Conservation (phyloP, 2,329 filamentous ascomycete genomes). For the Penicillium sp. region DNA sequence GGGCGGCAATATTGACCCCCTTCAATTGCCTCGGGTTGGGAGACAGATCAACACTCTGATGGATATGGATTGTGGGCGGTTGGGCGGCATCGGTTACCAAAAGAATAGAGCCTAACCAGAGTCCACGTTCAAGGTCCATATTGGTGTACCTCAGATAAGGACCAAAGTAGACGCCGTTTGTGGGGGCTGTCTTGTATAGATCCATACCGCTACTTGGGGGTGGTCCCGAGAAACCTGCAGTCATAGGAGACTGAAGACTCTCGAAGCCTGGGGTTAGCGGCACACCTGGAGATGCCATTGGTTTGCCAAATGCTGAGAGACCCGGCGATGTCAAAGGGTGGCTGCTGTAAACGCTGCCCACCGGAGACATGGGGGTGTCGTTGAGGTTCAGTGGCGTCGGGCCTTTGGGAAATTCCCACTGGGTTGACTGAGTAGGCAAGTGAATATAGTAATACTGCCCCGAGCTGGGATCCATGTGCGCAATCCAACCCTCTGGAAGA, state of each 20-base stretch:
- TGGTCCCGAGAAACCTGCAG: constrained; percentile 86
- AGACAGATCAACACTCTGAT: constrained; percentile 83
- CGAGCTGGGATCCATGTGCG: constrained; percentile 90
- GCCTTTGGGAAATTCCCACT: constrained; percentile 98
- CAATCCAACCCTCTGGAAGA: constrained; percentile 96
- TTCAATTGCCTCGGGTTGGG: constrained; percentile 88
- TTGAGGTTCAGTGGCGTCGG: constrained; percentile 86
- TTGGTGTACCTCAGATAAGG: constrained; percentile 95
- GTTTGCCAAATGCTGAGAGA: constrained; percentile 53
- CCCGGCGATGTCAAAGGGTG: constrained; percentile 71
- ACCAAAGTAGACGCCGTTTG: constrained; percentile 96
- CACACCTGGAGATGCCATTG: constrained; percentile 75
- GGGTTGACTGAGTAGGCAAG: constrained; percentile 87
- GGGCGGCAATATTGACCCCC: constrained; percentile 76
- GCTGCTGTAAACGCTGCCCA: constrained; percentile 67
- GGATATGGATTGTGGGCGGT: constrained; percentile 93
- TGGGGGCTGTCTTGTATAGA: constrained; percentile 88
- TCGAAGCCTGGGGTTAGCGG: constrained; percentile 82
- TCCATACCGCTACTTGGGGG: constrained; percentile 85
- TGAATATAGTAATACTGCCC: constrained; percentile 99
- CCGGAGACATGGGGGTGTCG: constrained; percentile 76
- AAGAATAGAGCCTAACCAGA: constrained; percentile 92
- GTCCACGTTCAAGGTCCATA: constrained; percentile 87
- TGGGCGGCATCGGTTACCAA: constrained; percentile 88
- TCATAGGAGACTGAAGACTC: constrained; percentile 74